Percentiles rank a stretch among this genome's conserved stretches.
Evolutionary conservation across 169 alveolate genomes (phyloP).

Genomic region (Toxoplasma gondii): DNA sequence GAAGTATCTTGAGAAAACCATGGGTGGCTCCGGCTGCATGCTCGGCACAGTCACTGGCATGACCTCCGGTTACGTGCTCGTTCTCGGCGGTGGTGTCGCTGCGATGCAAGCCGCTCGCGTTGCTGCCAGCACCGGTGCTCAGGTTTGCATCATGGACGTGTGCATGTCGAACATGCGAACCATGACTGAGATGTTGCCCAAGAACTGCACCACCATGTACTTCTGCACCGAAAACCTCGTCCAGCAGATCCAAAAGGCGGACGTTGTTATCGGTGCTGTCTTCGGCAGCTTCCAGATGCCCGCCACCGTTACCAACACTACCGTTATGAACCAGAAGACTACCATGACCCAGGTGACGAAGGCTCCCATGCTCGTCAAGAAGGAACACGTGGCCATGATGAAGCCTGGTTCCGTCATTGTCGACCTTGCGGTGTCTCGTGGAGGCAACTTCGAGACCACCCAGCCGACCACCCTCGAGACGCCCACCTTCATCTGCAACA

Average conservation of each 20-base stretch:
- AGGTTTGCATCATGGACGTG: conserved; percentile 52
- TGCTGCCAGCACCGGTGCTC: conserved; percentile 57
- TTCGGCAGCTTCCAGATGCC: neutral
- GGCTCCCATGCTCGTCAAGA: conserved; percentile 50
- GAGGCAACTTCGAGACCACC: conserved; percentile 52
- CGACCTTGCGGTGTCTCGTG: conserved; percentile 50
- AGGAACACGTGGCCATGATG: conserved; percentile 37
- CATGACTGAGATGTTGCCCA: neutral
- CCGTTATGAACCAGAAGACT: neutral
- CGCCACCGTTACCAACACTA: neutral
- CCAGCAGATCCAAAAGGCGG: conserved; percentile 1
- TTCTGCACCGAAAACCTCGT: conserved; percentile 23
- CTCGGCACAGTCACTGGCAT: conserved; percentile 54
- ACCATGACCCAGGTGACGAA: neutral
- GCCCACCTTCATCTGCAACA: conserved; percentile 43
- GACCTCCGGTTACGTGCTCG: conserved; percentile 31
- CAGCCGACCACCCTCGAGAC: conserved; percentile 44
- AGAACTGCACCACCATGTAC: neutral
- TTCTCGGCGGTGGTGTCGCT: conserved; percentile 56
- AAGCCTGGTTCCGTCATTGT: conserved; percentile 28
- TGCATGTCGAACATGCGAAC: neutral
- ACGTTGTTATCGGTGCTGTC: conserved; percentile 57
- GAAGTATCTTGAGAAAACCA: conserved; percentile 11
- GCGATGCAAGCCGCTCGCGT: conserved; percentile 52
- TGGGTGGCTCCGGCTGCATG: conserved; percentile 42